Evolutionary conservation across 2,329 filamentous ascomycete genomes (phyloP).

Genomic region (Aspergillus ochraceus): DNA sequence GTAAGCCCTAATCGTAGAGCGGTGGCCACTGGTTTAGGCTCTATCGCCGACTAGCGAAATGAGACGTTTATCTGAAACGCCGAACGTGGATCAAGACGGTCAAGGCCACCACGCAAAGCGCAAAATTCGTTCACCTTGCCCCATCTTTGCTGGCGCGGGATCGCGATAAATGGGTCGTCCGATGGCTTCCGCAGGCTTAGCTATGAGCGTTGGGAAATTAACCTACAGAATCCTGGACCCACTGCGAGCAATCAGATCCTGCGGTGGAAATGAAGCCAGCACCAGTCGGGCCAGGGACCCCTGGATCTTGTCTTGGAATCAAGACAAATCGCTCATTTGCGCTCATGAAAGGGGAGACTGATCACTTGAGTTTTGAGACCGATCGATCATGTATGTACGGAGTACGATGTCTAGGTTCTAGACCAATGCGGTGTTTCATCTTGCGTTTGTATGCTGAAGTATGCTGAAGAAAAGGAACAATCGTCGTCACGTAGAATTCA

Average conservation of each 20-base stretch:
- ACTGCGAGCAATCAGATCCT: not conserved
- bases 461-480: not conserved
- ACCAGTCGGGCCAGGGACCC: not conserved
- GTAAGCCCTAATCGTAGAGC: not conserved
- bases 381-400: not conserved
- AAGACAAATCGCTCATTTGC: not conserved
- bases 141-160: not conserved
- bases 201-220: constrained; percentile 5
- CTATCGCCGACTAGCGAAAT: constrained; percentile 17
- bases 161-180: not conserved
- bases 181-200: constrained; percentile 3
- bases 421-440: not conserved
- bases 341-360: not conserved
- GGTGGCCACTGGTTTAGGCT: constrained; percentile 5
- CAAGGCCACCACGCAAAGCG: not conserved
- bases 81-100: constrained; percentile 14
- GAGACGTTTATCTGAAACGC: constrained; percentile 29
- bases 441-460: not conserved
- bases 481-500: not conserved
- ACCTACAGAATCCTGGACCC: not conserved
- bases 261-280: not conserved
- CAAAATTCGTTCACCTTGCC: not conserved
- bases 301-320: not conserved
- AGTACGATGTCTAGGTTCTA: not conserved
- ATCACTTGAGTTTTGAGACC: not conserved